Base-by-base conservation (phyloP, 2,329 filamentous ascomycete genomes). In the Cucurbitaria berberidis region DNA sequence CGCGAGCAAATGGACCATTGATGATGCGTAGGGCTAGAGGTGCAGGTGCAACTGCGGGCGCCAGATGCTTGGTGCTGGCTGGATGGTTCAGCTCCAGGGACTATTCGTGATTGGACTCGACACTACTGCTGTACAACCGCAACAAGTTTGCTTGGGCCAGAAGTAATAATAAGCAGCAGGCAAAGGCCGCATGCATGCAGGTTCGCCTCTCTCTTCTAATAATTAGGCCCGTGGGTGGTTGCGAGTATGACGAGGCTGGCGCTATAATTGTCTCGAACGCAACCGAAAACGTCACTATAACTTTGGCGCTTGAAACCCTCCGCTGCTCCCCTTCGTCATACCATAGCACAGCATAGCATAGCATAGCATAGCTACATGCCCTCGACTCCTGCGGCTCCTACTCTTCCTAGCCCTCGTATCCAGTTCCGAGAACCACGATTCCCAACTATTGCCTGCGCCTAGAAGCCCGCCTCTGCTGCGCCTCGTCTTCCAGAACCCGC, bases 31-130 rank as follows among this genome's bases (percentile, higher is more conserved):
- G 47, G 35, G 57, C 45, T 59, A 53, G 46, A 51, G 32, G 46
- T 48, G 39, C 56, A 43, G 48, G 46, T 39, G 40, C 49, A n/a
- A n/a, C n/a, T n/a, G n/a, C n/a, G n/a, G 55, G 65, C 64, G 67
- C 65, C 62, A 68, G 62, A 58, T 57, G 57, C 41, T 32, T 45
- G 48, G 57, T 53, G 55, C 48, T 67, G 62, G 61, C 57, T 66
- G 63, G 66, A n/a, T n/a, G n/a, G n/a, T n/a, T 45, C 63, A 57
- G 55, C 59, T n/a, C n/a, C n/a, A n/a, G n/a, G n/a, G n/a, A n/a
- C n/a, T 19, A 49, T 43, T 19, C 38, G 44, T 44, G 56, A 53
- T 48, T 57, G 53, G 52, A 51, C 27, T 48, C n/a, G n/a, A n/a
- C n/a, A n/a, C n/a, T n/a, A n/a, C n/a, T n/a, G n/a, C n/a, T n/a